Percentiles rank a stretch among this genome's conserved stretches.
Evolutionary conservation across 192 early-diverging fungal species (phyloP).

Genomic region (Mortierella claussenii): DNA sequence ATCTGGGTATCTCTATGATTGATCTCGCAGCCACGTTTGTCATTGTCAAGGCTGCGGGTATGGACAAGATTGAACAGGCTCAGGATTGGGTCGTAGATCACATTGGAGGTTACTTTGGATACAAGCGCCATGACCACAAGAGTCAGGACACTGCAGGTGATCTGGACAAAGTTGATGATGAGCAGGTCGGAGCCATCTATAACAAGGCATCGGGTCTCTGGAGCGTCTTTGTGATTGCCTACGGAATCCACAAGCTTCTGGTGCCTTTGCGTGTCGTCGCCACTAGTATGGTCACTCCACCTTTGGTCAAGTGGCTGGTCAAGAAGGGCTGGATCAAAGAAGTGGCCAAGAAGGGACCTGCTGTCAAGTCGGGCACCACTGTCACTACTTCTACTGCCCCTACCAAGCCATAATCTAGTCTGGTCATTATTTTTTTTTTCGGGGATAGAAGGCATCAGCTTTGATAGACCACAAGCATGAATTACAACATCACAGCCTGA

Average conservation of each 20-base stretch:
- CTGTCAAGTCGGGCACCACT: no score
- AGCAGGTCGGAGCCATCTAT: conserved; percentile 26
- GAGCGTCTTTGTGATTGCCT: conserved; percentile 65
- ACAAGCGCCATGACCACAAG: background rate
- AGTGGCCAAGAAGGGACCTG: conserved; percentile 19
- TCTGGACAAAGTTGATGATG: conserved; percentile 23
- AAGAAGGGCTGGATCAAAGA: conserved; percentile 60
- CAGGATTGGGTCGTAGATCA: conserved; percentile 59
- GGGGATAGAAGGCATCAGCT: no score
- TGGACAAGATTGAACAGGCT: conserved; percentile 55
- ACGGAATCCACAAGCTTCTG: conserved; percentile 71
- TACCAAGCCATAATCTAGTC: no score
- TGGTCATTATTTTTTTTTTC: no score
- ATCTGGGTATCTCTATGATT: conserved; percentile 54
- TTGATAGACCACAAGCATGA: no score
- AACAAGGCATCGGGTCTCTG: conserved; percentile 57
- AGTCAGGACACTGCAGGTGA: background rate
- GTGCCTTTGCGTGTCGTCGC: conserved; percentile 64
- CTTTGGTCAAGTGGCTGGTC: conserved; percentile 57
- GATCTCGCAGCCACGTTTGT: conserved; percentile 63
- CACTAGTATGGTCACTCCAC: conserved; percentile 64
- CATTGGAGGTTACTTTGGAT: conserved; percentile 33
- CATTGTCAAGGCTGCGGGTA: conserved; percentile 56
- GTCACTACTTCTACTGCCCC: no score
- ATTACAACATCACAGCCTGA: no score